phyloP scores from a whole-genome alignment of 2,329 filamentous ascomycete species.

The Seiridium unicorne region DNA sequence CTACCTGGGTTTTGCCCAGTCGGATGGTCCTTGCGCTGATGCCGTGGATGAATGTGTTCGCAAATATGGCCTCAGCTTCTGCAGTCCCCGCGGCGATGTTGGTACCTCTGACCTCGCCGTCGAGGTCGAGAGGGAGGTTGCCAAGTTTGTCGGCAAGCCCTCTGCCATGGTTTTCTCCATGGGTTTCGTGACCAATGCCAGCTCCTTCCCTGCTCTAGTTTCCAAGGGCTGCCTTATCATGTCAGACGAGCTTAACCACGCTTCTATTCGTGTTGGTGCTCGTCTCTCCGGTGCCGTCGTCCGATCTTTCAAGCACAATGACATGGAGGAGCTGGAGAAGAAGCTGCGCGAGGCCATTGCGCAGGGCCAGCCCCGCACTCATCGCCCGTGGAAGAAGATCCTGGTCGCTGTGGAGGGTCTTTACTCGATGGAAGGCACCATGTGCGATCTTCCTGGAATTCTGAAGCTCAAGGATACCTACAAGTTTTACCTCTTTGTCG shows the following conservation, averaged over 20 bases:
- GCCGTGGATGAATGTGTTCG: slow-evolving; percentile 81
- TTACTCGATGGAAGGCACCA: slow-evolving; percentile 99
- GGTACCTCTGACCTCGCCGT: slow-evolving; percentile 85
- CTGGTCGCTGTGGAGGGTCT: slow-evolving; percentile 93
- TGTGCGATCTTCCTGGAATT: slow-evolving; percentile 94
- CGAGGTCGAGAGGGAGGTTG: slow-evolving; percentile 88
- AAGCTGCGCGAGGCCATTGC: slow-evolving; percentile 89
- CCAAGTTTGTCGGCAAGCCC: slow-evolving; percentile 90
- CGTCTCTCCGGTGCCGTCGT: slow-evolving; percentile 94
- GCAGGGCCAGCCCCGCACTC: slow-evolving; percentile 95
- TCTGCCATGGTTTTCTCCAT: slow-evolving; percentile 97
- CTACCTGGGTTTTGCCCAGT: slow-evolving; percentile 97
- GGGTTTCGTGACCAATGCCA: slow-evolving; percentile 96
- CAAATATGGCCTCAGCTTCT: slow-evolving; percentile 80
- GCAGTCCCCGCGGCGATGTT: slow-evolving; percentile 77
- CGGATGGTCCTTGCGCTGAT: slow-evolving; percentile 93
- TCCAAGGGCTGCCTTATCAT: slow-evolving; percentile 92
- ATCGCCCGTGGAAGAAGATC: slow-evolving; percentile 99
- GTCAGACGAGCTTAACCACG: slow-evolving; percentile 96
- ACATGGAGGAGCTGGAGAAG: slow-evolving; percentile 83
- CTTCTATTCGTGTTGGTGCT: slow-evolving; percentile 93
- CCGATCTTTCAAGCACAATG: slow-evolving; percentile 95
- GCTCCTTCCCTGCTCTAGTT: slow-evolving; percentile 86
- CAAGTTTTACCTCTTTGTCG: slow-evolving; percentile 94
- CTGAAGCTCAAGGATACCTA: slow-evolving; percentile 88